Percentiles rank a stretch among this genome's conserved stretches.
Conservation (phyloP, 2,329 filamentous ascomycete genomes). For the Chaetomiaceae sp. region DNA sequence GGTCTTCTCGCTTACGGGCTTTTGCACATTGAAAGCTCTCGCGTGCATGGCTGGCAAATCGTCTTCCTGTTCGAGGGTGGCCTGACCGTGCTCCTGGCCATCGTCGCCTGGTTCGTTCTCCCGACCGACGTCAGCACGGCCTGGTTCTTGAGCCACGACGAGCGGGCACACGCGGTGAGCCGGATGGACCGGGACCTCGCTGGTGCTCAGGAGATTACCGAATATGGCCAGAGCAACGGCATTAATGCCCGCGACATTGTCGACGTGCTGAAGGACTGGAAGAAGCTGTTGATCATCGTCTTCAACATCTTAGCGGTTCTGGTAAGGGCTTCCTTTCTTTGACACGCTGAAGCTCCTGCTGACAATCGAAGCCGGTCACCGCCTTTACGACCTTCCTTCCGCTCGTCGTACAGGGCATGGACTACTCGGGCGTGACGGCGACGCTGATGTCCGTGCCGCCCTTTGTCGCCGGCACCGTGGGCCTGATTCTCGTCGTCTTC, state of each 20-base stretch:
- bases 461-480: neutral
- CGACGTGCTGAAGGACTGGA: slow-evolving; percentile 5
- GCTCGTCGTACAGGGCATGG: slow-evolving; percentile 3
- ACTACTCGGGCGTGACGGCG: neutral
- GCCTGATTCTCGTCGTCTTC: slow-evolving; percentile 1
- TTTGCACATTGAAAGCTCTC: neutral
- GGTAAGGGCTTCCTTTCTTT: neutral
- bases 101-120: neutral
- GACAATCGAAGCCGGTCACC: neutral
- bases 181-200: slow-evolving; percentile 1
- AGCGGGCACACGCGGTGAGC: neutral
- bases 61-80: slow-evolving; percentile 2
- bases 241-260: neutral
- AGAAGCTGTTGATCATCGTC: slow-evolving; percentile 2
- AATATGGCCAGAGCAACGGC: neutral
- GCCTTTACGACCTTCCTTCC: slow-evolving; percentile 7
- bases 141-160: neutral
- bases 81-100: neutral
- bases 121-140: neutral
- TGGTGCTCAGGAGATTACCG: neutral
- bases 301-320: slow-evolving; percentile 1
- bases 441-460: slow-evolving; percentile 4
- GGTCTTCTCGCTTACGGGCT: slow-evolving; percentile 3
- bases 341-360: neutral
- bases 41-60: neutral